Percentiles rank a stretch among this genome's conserved stretches.
Evolutionary conservation across 2,329 filamentous ascomycete genomes (phyloP).

Genomic region (Xylariaceae sp.): DNA sequence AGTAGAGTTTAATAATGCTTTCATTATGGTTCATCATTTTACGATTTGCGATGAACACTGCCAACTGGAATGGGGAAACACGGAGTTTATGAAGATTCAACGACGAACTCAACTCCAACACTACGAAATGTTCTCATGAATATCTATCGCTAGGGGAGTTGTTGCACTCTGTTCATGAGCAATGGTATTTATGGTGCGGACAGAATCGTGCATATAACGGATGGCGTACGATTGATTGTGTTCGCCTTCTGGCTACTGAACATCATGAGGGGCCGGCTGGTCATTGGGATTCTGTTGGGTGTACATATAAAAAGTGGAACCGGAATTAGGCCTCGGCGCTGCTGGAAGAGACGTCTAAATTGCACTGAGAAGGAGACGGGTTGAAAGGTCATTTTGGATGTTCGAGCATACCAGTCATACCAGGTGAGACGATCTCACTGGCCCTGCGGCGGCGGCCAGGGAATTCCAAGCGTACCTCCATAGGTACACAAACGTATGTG

Average conservation of each 20-base stretch:
- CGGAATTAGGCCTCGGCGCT: neutral
- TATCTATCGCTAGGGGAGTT: neutral
- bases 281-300: neutral
- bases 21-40: neutral
- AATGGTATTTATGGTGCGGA: constrained; percentile 8
- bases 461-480: too few species aligned
- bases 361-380: neutral
- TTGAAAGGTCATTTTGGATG: too few species aligned
- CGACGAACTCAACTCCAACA: neutral
- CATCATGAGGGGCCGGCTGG: neutral
- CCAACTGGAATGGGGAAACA: too few species aligned
- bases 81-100: neutral
- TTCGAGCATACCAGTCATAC: too few species aligned
- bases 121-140: neutral
- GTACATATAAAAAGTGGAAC: neutral
- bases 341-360: neutral
- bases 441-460: too few species aligned
- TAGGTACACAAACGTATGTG: too few species aligned
- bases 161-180: neutral
- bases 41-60: too few species aligned
- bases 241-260: neutral
- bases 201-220: constrained; percentile 16
- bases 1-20: constrained; percentile 21
- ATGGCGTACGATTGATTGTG: constrained; percentile 14
- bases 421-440: too few species aligned